phyloP scores from a whole-genome alignment of 257 asterid species.

The Eustoma russellianum region DNA sequence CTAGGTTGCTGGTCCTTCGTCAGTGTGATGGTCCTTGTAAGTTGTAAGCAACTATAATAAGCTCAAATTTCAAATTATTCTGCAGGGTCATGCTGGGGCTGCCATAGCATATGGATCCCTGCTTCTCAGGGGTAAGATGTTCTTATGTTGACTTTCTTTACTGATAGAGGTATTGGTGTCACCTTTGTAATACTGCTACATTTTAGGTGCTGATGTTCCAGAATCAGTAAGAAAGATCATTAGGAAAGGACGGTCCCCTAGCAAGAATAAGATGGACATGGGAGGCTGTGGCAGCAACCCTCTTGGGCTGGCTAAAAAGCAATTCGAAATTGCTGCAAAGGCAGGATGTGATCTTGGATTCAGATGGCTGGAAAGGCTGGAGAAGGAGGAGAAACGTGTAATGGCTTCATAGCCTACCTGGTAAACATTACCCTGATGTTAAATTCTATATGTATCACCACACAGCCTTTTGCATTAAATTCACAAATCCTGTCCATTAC shows the following conservation, averaged over 20 bases:
- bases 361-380: constrained; percentile 67
- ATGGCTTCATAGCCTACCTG: constrained; percentile 11
- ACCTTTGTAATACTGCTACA: not conserved
- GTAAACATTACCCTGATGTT: too few relatives aligned
- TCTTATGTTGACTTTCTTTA: not conserved
- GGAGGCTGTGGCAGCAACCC: constrained; percentile 30
- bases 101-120: constrained; percentile 91
- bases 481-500: too few relatives aligned
- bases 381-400: constrained; percentile 50
- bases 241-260: constrained; percentile 28
- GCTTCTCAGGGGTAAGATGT: constrained; percentile 57
- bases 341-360: constrained; percentile 88
- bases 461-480: too few relatives aligned
- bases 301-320: constrained; percentile 63
- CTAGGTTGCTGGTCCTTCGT: not conserved
- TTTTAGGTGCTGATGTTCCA: constrained; percentile 58
- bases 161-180: not conserved
- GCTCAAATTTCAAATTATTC: constrained; percentile 13
- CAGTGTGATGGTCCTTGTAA: not conserved
- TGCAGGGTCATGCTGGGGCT: constrained; percentile 87
- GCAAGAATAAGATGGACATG: constrained; percentile 21
- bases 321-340: constrained; percentile 73
- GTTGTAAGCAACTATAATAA: constrained; percentile 5
- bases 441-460: too few relatives aligned
- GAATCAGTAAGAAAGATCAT: constrained; percentile 52